phyloP scores from a whole-genome alignment of 176 grass and related monocot species.

The Poa annua region DNA sequence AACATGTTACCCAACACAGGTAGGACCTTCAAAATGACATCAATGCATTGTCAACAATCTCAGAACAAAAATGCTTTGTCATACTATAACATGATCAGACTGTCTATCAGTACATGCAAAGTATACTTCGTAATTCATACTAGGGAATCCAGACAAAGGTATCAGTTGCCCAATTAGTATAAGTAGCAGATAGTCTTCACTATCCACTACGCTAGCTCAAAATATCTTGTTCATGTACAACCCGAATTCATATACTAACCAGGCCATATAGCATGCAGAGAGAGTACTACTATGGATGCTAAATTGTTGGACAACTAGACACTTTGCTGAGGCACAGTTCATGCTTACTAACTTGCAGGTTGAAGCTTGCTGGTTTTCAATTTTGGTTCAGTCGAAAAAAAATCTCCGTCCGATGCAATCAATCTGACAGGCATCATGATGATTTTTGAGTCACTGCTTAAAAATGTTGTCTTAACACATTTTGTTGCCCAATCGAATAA shows the following conservation, averaged over 20 bases:
- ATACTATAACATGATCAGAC: neutral
- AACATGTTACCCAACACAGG: constrained; percentile 27
- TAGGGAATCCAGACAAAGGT: neutral
- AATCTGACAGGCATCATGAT: neutral
- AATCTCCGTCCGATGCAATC: neutral
- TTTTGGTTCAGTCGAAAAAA: neutral
- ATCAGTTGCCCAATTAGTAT: neutral
- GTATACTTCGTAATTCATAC: neutral
- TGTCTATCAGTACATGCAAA: neutral
- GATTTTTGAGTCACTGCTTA: neutral
- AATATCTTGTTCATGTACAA: constrained; percentile 7
- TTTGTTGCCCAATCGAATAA: constrained; percentile 4
- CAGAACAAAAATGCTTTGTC: neutral
- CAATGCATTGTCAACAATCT: neutral
- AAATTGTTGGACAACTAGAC: neutral
- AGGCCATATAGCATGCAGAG: neutral
- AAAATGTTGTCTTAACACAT: neutral
- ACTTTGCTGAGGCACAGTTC: neutral
- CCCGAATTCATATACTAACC: constrained; percentile 1
- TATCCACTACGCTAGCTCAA: constrained; percentile 12
- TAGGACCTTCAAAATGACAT: neutral
- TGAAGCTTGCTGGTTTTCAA: neutral
- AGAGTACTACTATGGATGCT: neutral
- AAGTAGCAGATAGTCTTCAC: neutral
- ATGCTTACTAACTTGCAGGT: neutral